Evolutionary conservation across 2,329 filamentous ascomycete species (phyloP).

Genomic region (Aspergillus sp.): DNA sequence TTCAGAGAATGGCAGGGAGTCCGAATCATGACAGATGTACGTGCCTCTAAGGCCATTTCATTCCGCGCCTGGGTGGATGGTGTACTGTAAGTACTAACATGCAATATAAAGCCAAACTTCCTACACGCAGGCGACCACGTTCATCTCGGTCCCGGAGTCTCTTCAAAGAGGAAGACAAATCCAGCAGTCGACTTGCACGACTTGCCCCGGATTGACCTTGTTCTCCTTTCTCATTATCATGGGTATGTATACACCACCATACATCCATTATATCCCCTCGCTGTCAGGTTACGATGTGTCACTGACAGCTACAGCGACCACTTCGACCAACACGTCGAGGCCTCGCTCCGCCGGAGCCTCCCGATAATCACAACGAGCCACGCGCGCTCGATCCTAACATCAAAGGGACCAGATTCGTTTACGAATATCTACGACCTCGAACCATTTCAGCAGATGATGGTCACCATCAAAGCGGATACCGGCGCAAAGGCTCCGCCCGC

Average conservation of each 20-base stretch:
- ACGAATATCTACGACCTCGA: conserved; percentile 60
- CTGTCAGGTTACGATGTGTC: neutral
- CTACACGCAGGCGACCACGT: conserved; percentile 69
- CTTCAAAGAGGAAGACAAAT: conserved; percentile 58
- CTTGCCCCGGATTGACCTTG: conserved; percentile 62
- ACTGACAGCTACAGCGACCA: conserved; percentile 46
- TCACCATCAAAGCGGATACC: conserved; percentile 43
- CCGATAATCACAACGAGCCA: conserved; percentile 68
- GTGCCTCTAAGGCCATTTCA: neutral
- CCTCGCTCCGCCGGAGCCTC: conserved; percentile 56
- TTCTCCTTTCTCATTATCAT: conserved; percentile 69
- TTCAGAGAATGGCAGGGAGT: conserved; percentile 46
- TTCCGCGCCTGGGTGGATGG: too few species aligned
- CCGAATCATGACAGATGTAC: conserved; percentile 46
- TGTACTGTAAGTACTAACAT: too few species aligned
- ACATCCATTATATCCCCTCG: too few species aligned
- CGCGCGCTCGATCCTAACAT: conserved; percentile 58
- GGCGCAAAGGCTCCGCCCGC: conserved; percentile 37
- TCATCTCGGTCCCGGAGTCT: conserved; percentile 68
- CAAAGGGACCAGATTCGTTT: conserved; percentile 56
- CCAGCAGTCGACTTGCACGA: conserved; percentile 64
- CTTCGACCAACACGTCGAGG: conserved; percentile 60
- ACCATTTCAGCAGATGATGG: conserved; percentile 57
- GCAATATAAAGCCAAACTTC: conserved; percentile 58
- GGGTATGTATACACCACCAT: conserved; percentile 35